phyloP scores from a whole-genome alignment of 345 rosid species.

The Acer negundo region DNA sequence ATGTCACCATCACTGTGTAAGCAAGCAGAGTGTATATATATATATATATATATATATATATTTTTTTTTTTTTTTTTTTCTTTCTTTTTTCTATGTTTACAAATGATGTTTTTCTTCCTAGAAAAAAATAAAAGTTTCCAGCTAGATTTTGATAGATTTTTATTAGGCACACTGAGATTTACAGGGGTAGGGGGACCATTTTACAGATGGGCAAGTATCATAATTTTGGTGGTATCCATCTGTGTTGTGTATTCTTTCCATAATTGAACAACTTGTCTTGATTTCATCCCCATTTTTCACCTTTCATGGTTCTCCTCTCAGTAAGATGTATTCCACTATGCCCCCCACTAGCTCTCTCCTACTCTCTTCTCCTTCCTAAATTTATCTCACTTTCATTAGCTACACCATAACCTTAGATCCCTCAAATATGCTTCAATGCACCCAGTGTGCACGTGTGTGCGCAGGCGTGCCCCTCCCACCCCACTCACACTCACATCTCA shows the following conservation, averaged over 20 bases:
- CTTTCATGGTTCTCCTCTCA: slow-evolving; percentile 26
- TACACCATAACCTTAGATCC: slow-evolving; percentile 17
- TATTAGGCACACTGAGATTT: slow-evolving; percentile 35
- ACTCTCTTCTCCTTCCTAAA: neutral
- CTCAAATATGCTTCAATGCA: neutral
- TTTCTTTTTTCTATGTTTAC: neutral
- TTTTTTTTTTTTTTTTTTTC: neutral
- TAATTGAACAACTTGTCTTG: slow-evolving; percentile 34
- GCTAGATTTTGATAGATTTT: slow-evolving; percentile 38
- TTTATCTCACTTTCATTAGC: slow-evolving; percentile 24
- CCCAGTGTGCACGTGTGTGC: neutral
- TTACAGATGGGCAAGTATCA: slow-evolving; percentile 39
- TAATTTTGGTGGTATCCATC: slow-evolving; percentile 38
- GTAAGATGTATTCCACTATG: slow-evolving; percentile 26
- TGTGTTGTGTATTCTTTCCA: slow-evolving; percentile 35
- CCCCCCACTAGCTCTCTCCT: slow-evolving; percentile 34
- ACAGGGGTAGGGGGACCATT: slow-evolving; percentile 49
- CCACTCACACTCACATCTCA: too few relatives aligned
- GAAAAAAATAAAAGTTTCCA: slow-evolving; percentile 33
- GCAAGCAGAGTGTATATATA: slow-evolving; percentile 9
- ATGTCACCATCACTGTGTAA: slow-evolving; percentile 27
- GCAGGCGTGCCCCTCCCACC: too few relatives aligned
- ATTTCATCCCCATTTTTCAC: slow-evolving; percentile 18
- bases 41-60: too few relatives aligned
- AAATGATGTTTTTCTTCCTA: neutral